Conservation (phyloP, 768 basidiomycete species). For the Leccinum sublutescens region DNA sequence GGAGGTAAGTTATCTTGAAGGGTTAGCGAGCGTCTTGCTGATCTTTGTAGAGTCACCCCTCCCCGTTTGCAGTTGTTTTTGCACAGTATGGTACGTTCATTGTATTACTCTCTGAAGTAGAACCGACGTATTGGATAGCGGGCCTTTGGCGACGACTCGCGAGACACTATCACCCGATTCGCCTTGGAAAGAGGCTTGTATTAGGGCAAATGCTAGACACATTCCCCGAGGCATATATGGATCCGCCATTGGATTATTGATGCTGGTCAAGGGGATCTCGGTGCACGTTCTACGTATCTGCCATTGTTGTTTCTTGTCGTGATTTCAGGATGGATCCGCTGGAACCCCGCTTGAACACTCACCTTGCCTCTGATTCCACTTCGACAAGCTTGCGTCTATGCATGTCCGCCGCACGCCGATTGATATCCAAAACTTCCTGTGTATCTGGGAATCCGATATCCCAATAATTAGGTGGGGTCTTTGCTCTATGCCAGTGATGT, state of each 20-base stretch:
- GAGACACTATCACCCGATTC: conserved; percentile 57
- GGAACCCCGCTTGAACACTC: conserved; percentile 23
- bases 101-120: not conserved
- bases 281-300: conserved; percentile 28
- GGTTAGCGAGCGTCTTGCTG: not conserved
- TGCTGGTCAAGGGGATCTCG: conserved; percentile 13
- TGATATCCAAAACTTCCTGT: conserved; percentile 77
- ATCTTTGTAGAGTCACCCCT: conserved; percentile 48
- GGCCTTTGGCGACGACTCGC: conserved; percentile 49
- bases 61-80: conserved; percentile 51
- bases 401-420: conserved; percentile 70
- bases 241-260: conserved; percentile 7
- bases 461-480: conserved; percentile 88
- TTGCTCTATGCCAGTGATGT: conserved; percentile 64
- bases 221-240: conserved; percentile 36
- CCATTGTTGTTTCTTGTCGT: conserved; percentile 19
- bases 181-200: conserved; percentile 48
- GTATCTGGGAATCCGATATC: conserved; percentile 87
- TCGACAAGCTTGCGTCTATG: conserved; percentile 59
- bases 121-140: conserved; percentile 32
- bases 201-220: conserved; percentile 48
- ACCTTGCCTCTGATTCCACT: conserved; percentile 60
- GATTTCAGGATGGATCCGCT: not conserved
- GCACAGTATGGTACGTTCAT: conserved; percentile 49
- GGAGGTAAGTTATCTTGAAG: conserved; percentile 13